Evolutionary conservation across 1,284 basidiomycete genomes (phyloP).

Genomic region (Prillingera fragicola): DNA sequence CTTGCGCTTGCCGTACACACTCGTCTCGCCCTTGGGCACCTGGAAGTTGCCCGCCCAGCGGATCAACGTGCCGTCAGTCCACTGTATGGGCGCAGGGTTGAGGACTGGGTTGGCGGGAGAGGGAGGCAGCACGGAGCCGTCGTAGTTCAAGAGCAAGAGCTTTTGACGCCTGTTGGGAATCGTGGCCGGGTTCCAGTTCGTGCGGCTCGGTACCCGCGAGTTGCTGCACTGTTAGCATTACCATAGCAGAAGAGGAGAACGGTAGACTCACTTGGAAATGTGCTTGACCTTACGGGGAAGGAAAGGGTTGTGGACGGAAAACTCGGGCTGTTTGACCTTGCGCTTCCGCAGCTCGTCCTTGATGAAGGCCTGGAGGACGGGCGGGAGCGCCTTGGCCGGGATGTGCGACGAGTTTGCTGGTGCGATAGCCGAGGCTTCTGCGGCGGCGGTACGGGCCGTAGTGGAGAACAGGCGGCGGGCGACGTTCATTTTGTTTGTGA

Average conservation of each 20-base stretch:
- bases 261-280: constrained; percentile 1
- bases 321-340: no score
- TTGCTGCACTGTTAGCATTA: no score
- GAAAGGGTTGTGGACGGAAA: constrained; percentile 38
- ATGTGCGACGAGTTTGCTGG: constrained; percentile 7
- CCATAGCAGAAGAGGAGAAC: no score
- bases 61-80: constrained; percentile 19
- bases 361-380: constrained; percentile 19
- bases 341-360: constrained; percentile 3
- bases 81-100: constrained; percentile 10
- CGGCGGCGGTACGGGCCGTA: constrained; percentile 5
- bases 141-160: constrained; percentile 26
- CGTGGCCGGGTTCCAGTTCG: constrained; percentile 4
- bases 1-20: constrained; percentile 24
- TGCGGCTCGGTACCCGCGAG: no score
- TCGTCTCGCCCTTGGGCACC: constrained; percentile 16
- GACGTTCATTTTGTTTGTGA: constrained; percentile 9
- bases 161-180: constrained; percentile 35
- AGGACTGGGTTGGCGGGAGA: constrained; percentile 20
- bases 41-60: constrained; percentile 18
- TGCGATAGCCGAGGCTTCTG: not conserved
- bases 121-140: constrained; percentile 26
- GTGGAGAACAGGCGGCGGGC: constrained; percentile 17
- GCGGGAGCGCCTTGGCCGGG: constrained; percentile 20
- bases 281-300: no score